A percentile compares a stretch with the other conserved stretches of the same genome.
These are phyloP conservation scores for Xylaria sp. DNA, from an alignment of 2,329 filamentous ascomycete species.

Conservation along the genomic window DNA sequence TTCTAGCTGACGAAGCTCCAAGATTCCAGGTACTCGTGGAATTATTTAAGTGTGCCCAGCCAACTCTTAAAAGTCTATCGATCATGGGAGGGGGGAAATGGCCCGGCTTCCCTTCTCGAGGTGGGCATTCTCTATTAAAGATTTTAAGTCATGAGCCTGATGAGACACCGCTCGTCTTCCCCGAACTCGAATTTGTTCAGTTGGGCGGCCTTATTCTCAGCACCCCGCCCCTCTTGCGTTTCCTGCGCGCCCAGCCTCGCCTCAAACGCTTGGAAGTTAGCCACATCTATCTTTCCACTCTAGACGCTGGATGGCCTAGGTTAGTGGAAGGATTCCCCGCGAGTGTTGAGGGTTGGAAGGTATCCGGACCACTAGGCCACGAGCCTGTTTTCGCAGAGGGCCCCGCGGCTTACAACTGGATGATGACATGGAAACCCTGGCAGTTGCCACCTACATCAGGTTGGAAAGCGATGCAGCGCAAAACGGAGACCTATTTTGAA, in stretches of 20 bases:
- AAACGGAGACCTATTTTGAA: not conserved
- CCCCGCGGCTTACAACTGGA: slow-evolving; percentile 22
- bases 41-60: slow-evolving; percentile 18
- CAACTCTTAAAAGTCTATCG: slow-evolving; percentile 16
- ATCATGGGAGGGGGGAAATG: slow-evolving; percentile 20
- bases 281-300: slow-evolving; percentile 28
- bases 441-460: not conserved
- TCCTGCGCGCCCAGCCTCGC: slow-evolving; percentile 18
- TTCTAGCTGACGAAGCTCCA: slow-evolving; percentile 9
- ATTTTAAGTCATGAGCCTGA: slow-evolving; percentile 15
- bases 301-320: slow-evolving; percentile 12
- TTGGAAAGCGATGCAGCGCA: slow-evolving; percentile 1
- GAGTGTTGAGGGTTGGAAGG: slow-evolving; percentile 13
- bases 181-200: slow-evolving; percentile 6
- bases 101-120: slow-evolving; percentile 3
- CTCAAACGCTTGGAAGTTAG: slow-evolving; percentile 22
- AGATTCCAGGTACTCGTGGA: slow-evolving; percentile 9
- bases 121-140: slow-evolving; percentile 25
- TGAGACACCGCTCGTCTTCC: slow-evolving; percentile 18
- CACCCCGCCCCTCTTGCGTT: slow-evolving; percentile 20
- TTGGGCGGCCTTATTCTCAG: slow-evolving; percentile 17
- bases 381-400: slow-evolving; percentile 12
- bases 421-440: slow-evolving; percentile 10
- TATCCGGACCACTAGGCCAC: slow-evolving; percentile 6
- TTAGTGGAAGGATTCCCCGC: slow-evolving; percentile 14